phyloP scores from a whole-genome alignment of 352 stramenopile genomes.

The Phytophthora aleatoria region DNA sequence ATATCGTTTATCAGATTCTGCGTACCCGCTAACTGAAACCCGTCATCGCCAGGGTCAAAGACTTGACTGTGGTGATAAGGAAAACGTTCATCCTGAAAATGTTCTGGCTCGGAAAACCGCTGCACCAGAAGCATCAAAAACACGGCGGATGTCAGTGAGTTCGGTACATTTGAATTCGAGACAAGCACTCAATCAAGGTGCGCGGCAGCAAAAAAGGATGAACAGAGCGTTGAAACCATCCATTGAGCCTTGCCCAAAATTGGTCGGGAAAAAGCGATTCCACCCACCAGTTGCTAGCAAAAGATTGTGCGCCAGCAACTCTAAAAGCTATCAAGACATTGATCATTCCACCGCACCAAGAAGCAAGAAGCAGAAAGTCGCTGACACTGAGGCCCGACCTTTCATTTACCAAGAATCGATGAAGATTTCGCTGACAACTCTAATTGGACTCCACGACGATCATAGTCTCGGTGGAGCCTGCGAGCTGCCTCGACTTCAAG shows the following conservation, averaged over 20 bases:
- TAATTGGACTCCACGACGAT: conserved; percentile 21
- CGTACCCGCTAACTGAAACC: not conserved
- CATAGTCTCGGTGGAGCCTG: not conserved
- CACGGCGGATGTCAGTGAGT: conserved; percentile 10
- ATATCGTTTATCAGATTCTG: conserved; percentile 1
- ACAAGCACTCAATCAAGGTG: not conserved
- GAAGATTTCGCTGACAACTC: conserved; percentile 40
- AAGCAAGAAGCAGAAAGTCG: conserved; percentile 30
- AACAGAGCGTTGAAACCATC: conserved; percentile 16
- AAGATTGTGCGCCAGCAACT: conserved; percentile 7
- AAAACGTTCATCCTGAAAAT: conserved; percentile 35
- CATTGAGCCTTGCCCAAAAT: conserved; percentile 18
- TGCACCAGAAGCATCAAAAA: conserved; percentile 23
- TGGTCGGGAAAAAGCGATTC: conserved; percentile 37
- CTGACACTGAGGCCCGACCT: conserved; percentile 2
- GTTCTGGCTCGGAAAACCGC: conserved; percentile 17
- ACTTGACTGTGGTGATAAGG: conserved; percentile 27
- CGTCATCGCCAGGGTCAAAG: not conserved
- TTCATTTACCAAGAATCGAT: conserved; percentile 50
- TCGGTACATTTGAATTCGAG: conserved; percentile 17
- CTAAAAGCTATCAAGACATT: conserved; percentile 5
- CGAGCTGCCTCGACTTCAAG: conserved; percentile 21
- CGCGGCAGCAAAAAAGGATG: not conserved
- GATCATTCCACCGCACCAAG: not conserved
- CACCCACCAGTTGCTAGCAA: conserved; percentile 50